These are phyloP conservation scores for Jatropha podagrica DNA, from an alignment of 441 rosid genomes.

Conservation along the genomic window DNA sequence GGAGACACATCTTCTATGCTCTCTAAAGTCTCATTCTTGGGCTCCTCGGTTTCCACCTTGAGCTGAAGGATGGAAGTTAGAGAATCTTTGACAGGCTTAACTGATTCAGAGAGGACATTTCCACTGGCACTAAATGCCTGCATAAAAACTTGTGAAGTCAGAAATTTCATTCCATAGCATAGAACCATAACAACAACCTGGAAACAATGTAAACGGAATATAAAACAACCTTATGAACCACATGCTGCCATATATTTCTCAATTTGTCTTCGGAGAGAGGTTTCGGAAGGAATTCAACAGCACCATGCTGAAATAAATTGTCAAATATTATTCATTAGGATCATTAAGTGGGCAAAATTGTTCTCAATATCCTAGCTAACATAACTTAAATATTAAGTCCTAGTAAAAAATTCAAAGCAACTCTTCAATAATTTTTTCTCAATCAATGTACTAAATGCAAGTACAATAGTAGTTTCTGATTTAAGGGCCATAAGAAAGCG, in stretches of 20 bases:
- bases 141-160: constrained; percentile 28
- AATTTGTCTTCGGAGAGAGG: constrained; percentile 82
- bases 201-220: constrained; percentile 17
- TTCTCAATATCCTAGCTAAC: background rate
- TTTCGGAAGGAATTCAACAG: constrained; percentile 90
- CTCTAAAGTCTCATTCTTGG: constrained; percentile 24
- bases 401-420: background rate
- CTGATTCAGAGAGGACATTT: constrained; percentile 45
- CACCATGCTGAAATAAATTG: constrained; percentile 75
- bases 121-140: constrained; percentile 85
- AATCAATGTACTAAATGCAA: background rate
- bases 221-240: constrained; percentile 76
- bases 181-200: background rate
- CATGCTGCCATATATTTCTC: constrained; percentile 95
- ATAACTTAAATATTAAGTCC: background rate
- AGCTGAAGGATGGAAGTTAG: constrained; percentile 57
- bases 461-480: background rate
- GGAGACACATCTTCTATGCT: constrained; percentile 31
- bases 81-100: constrained; percentile 75
- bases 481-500: too few species aligned
- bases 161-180: constrained; percentile 13
- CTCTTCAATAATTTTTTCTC: background rate
- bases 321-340: constrained; percentile 20
- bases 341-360: background rate
- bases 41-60: constrained; percentile 33